A percentile compares a stretch with the other conserved stretches of the same genome.
Evolutionary conservation across 768 basidiomycete species (phyloP).

Genomic region (Nidularia pulvinata): DNA sequence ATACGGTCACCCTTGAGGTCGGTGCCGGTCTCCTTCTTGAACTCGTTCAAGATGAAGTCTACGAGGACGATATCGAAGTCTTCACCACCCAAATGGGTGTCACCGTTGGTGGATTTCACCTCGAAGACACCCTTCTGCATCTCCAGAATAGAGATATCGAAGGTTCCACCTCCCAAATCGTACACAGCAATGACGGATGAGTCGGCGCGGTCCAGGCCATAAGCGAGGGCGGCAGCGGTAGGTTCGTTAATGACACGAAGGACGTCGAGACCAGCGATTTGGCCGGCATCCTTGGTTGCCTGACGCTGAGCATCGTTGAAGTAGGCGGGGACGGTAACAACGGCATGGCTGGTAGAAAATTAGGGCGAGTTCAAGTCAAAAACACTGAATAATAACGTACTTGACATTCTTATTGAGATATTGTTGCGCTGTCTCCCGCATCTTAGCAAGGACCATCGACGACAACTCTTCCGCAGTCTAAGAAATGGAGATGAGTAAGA

Average conservation of each 20-base stretch:
- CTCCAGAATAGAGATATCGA: conserved; percentile 99
- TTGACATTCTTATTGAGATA: conserved; percentile 93
- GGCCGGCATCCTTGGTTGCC: conserved; percentile 97
- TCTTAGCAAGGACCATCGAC: conserved; percentile 87
- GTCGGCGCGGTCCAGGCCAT: conserved; percentile 90
- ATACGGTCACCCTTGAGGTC: conserved; percentile 87
- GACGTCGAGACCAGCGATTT: conserved; percentile 96
- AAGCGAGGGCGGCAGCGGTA: conserved; percentile 97
- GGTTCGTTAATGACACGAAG: conserved; percentile 99
- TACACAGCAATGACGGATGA: conserved; percentile 95
- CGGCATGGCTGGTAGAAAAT: conserved; percentile 59
- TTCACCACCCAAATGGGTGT: conserved; percentile 96
- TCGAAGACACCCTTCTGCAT: conserved; percentile 99
- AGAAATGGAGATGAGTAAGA: conserved; percentile 9
- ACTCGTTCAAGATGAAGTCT: conserved; percentile 82
- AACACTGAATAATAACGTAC: conserved; percentile 48
- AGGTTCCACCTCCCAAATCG: conserved; percentile 97
- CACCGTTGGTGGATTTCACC: conserved; percentile 99
- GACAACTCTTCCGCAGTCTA: conserved; percentile 87
- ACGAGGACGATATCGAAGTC: conserved; percentile 95
- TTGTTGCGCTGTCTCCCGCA: conserved; percentile 95
- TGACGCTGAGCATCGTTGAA: conserved; percentile 99
- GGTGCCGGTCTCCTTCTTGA: conserved; percentile 91
- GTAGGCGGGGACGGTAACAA: conserved; percentile 97
- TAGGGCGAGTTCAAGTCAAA: not conserved